Evolutionary conservation across 2,329 filamentous ascomycete genomes (phyloP).

Genomic region (Fusarium transvaalense): DNA sequence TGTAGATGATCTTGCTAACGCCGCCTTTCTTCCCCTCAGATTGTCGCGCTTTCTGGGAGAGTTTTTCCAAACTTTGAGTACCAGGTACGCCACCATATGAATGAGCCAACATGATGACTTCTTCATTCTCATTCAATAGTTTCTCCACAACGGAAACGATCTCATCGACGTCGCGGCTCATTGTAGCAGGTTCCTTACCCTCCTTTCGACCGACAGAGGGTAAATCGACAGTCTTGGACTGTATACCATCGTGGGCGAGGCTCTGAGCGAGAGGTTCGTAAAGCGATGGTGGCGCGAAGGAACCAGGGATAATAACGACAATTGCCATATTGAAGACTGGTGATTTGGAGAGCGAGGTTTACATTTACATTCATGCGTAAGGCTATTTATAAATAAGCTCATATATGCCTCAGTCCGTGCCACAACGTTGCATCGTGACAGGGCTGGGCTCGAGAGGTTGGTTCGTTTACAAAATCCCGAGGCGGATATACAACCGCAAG

Average conservation of each 20-base stretch:
- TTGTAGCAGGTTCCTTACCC: background rate
- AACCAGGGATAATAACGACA: slow-evolving; percentile 19
- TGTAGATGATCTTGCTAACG: slow-evolving; percentile 11
- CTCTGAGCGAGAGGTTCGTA: slow-evolving; percentile 2
- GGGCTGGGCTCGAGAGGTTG: background rate
- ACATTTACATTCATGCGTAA: background rate
- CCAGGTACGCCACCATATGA: slow-evolving; percentile 22
- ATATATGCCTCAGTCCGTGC: slow-evolving; percentile 11
- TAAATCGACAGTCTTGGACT: background rate
- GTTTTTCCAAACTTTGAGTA: slow-evolving; percentile 13
- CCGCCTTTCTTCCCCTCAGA: slow-evolving; percentile 7
- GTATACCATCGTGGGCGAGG: background rate
- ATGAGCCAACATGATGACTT: slow-evolving; percentile 13
- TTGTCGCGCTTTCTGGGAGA: slow-evolving; percentile 6
- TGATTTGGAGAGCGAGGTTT: background rate
- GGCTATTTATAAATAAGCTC: background rate
- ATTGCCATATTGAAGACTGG: background rate
- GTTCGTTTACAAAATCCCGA: background rate
- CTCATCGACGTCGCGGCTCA: slow-evolving; percentile 15
- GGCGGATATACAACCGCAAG: background rate
- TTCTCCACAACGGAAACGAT: background rate
- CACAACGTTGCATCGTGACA: slow-evolving; percentile 1
- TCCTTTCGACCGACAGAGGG: slow-evolving; percentile 19
- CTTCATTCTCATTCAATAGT: background rate
- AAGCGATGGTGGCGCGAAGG: slow-evolving; percentile 4